Evolutionary conservation across 192 early-diverging fungal genomes (phyloP), one percentile per base, ranked within the genome.

Genomic region (Mortierella antarctica): DNA sequence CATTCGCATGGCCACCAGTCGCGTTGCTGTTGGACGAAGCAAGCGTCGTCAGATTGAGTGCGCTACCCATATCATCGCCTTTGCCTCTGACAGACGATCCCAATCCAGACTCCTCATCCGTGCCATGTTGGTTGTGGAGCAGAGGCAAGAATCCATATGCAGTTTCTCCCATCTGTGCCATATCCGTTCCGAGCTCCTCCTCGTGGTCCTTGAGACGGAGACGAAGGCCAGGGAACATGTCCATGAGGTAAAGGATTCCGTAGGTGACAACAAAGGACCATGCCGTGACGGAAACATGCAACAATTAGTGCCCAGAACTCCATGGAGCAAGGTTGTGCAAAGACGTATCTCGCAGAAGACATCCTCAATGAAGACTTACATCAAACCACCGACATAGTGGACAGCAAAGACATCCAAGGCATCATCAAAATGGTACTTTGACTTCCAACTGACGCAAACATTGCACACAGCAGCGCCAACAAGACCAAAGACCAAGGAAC

Each of bases 151-250:
- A 85, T 1, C 82, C 90, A 58, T 93, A 93, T 8, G 91, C 87
- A 47, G 78, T 66, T 84, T 96, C 95, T 53, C 96, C 95, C 88
- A 97, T 94, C 84, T 96, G 90, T n/a, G 93, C 81, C 62, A 90
- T 77, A 73, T 98, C 95, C 6, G 90, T 86, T 13, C 96, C 96
- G 4, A 92, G 73, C 20, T 89, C 83, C 71, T 91, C 90, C 67
- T 91, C 91, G 57, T 92, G 89, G 56, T 93, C 91, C 64, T 93
- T 83, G 42, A 95, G 83, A 56, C 96, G 93, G 64, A 97, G 83
- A 54, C 83, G 86, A 49, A 97, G 83, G 5, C 86, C 90, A 10
- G 95, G 94, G 59, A 96, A 89, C 23, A 79, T 62, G 87, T 95
- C 89, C 65, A 98, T 89, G 51, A 90, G 67, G 11, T 83, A 77